phyloP scores from a whole-genome alignment of 192 early-diverging fungal species.

The Cetraspora pellucida region DNA sequence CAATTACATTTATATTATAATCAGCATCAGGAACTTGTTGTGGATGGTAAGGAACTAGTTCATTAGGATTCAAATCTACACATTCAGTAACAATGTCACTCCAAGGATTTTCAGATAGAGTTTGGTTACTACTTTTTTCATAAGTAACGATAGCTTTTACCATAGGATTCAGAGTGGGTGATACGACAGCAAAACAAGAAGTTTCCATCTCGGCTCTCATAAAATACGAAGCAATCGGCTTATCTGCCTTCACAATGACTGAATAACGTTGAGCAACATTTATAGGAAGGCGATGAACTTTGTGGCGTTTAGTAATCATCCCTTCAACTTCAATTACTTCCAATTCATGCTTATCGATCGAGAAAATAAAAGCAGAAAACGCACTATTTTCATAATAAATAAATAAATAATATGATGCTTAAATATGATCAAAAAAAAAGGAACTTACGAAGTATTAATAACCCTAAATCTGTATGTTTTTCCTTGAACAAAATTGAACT shows the following conservation, averaged over 20 bases:
- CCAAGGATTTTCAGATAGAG: not conserved
- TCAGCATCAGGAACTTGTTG: constrained; percentile 20
- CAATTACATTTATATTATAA: not conserved
- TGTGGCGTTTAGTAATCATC: constrained; percentile 33
- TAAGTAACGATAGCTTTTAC: constrained; percentile 45
- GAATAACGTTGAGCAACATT: constrained; percentile 50
- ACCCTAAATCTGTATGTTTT: constrained; percentile 85
- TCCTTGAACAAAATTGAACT: constrained; percentile 65
- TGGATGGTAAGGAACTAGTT: constrained; percentile 37
- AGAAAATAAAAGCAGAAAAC: constrained; percentile 40
- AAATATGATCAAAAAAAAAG: no score
- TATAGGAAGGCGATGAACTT: constrained; percentile 37
- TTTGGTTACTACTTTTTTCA: constrained; percentile 30
- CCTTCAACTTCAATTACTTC: constrained; percentile 48
- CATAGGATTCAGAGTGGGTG: constrained; percentile 26
- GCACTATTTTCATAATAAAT: constrained; percentile 26
- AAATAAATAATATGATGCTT: no score
- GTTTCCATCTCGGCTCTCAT: constrained; percentile 39
- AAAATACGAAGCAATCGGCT: constrained; percentile 42
- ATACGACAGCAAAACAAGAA: constrained; percentile 36
- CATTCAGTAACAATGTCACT: constrained; percentile 6
- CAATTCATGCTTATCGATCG: constrained; percentile 45
- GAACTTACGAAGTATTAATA: constrained; percentile 59
- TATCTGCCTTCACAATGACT: constrained; percentile 44
- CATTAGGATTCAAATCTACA: constrained; percentile 28